phyloP scores from a whole-genome alignment of 768 basidiomycete genomes.

The Hygrophoropsis aurantiaca region DNA sequence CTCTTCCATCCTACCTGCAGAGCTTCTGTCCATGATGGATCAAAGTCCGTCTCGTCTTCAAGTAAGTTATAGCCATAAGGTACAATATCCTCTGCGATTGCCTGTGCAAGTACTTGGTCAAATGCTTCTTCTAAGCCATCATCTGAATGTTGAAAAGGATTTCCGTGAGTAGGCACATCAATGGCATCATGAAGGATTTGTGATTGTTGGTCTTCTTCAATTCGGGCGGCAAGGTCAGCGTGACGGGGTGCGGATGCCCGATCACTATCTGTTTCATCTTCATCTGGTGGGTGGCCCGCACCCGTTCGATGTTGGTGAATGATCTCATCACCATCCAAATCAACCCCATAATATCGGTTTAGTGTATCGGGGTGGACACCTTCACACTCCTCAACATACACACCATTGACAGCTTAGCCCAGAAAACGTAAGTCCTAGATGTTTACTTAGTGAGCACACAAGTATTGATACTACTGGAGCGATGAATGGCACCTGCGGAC shows the following conservation, averaged over 20 bases:
- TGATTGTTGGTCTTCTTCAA: neutral
- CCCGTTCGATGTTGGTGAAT: constrained; percentile 5
- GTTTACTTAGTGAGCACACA: too few relatives aligned
- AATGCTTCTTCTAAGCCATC: neutral
- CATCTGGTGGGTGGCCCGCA: constrained; percentile 11
- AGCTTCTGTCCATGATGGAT: constrained; percentile 9
- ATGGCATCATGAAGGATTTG: constrained; percentile 3
- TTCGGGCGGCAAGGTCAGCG: neutral
- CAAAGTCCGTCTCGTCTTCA: constrained; percentile 12
- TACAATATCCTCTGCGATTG: neutral
- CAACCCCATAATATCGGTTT: constrained; percentile 15
- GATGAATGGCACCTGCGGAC: constrained; percentile 5
- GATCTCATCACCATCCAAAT: neutral
- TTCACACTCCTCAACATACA: constrained; percentile 15
- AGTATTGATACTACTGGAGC: too few relatives aligned
- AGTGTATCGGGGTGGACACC: constrained; percentile 15
- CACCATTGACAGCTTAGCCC: constrained; percentile 7
- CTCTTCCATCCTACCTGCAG: constrained; percentile 3
- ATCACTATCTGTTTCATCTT: constrained; percentile 4
- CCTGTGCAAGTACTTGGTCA: neutral
- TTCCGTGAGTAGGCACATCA: neutral
- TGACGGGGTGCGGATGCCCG: too few relatives aligned
- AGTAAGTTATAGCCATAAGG: constrained; percentile 10
- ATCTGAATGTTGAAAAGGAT: constrained; percentile 11
- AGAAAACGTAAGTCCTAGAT: constrained; percentile 14